Evolutionary conservation across 2,329 filamentous ascomycete genomes (phyloP), one percentile per base, ranked within the genome.

Genomic region (Fusarium falciforme): DNA sequence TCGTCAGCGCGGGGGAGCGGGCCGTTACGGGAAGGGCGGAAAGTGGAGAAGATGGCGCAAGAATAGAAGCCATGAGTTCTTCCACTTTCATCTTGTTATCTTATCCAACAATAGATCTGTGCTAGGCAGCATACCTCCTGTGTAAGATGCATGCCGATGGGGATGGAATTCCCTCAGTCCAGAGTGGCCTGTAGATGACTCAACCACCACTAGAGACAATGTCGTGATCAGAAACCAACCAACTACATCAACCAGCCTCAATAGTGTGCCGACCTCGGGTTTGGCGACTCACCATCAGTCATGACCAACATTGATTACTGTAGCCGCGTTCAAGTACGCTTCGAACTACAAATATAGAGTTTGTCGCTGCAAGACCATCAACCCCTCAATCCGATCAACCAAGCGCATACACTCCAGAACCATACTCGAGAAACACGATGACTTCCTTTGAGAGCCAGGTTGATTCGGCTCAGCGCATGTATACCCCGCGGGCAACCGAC

Each of bases 381-480:
- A 52, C 47, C 47, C 17, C 25, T 29, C 47, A 29, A 27, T 27
- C 16, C 47, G 2, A n/a, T 29, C 47, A 29, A 14, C 11, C 10
- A 14, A 33, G 47, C 14, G 27, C 10, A 20, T 14, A 52, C 17
- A 20, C 17, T 29, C 52, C 8, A 2, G 29, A 55, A 16, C 52
- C 52, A 35, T 14, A 27, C 16, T 3, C 3, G n/a, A 25, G 5
- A 58, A 57, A 38, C n/a, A 33, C 29, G 11, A 74, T 74, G 67
- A 11, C 59, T 55, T 12, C 36, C n/a, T 17, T 12, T 10, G 66
- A 70, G 40, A 74, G 52, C 33, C 73, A 74, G 16, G 29, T 29
- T 17, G 44, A 70, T 22, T 36, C 54, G 5, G 77, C 80, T 6
- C 71, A 78, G 70, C 79, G 77, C 60, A 82, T 81, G 77, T 82